Evolutionary conservation across 1,284 basidiomycete species (phyloP), one percentile per base, ranked within the genome.

Genomic region (Ceratobasidium sp.): DNA sequence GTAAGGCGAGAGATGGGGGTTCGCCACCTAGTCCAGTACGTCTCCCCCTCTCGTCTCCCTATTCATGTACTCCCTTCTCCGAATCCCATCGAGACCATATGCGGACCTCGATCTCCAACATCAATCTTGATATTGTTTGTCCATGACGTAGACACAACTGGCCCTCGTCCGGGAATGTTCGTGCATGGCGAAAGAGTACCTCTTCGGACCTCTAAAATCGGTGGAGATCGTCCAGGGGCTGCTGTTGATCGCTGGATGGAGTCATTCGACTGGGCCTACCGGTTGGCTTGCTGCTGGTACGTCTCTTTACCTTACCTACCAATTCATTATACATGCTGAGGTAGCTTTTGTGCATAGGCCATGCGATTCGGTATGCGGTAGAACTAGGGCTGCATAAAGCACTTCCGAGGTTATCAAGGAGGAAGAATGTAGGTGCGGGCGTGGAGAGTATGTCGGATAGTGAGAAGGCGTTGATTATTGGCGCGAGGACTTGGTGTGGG

Each of bases 281-380:
- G 76, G 76, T 8, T 77, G 76, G 76, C 46, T 77, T 1, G 73
- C 75, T 18, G 76, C 76, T 30, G 76, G 74, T 75, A n/a, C 30
- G 74, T 28, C n/a, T n/a, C 57, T 32, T 5, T 18, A 30, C 7
- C 13, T 26, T 28, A 16, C 52, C 9, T 32, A 21, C 28, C 18
- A 32, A 38, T 55, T 58, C 18, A 16, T 38, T 30, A 11, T 4
- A 4, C 11, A 38, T 4, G 35, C 35, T 38, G 11, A 38, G 11
- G 35, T 38, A 11, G 11, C 43, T 30, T 21, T n/a, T 44, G 26
- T n/a, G 23, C 32, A 63, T 16, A 64, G 74, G 75, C n/a, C 75
- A 77, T 58, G 76, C 76, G 35, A 74, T 76, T 47, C 67, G 75
- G 32, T 76, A 67, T 61, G 76, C 72, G 13, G 75, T 77, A 41